Evolutionary conservation across 164 flowering plant species (phyloP).

Genomic region (Umbilicus rupestris): DNA sequence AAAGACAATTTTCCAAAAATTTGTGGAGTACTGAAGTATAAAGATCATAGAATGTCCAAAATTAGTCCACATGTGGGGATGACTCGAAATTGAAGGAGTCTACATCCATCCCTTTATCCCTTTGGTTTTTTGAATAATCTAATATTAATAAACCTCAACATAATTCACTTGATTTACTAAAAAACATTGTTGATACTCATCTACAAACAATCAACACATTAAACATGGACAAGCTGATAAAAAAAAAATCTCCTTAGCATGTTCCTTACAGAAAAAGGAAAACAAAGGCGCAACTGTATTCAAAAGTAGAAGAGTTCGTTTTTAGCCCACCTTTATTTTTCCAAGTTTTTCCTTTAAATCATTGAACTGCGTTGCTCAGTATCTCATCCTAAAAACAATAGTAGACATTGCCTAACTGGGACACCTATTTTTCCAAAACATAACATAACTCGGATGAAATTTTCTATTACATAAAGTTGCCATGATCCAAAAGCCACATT

Average conservation of each 20-base stretch:
- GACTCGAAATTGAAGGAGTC: no score
- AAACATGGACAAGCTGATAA: neutral
- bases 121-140: no score
- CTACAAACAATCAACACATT: neutral
- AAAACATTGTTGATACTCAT: neutral
- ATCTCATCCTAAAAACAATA: conserved; percentile 61
- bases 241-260: neutral
- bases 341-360: conserved; percentile 44
- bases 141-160: no score
- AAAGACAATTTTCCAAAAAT: no score
- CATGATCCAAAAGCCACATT: neutral
- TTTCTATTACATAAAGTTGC: neutral
- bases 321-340: conserved; percentile 34
- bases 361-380: conserved; percentile 41
- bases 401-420: neutral
- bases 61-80: no score
- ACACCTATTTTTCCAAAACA: neutral
- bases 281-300: neutral
- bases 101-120: no score
- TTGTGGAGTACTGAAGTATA: no score
- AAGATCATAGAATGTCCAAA: no score
- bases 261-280: no score
- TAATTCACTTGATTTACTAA: neutral
- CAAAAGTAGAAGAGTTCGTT: neutral
- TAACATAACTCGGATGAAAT: neutral